Evolutionary conservation across 2,329 filamentous ascomycete species (phyloP).

Genomic region (Botrytis medusae): DNA sequence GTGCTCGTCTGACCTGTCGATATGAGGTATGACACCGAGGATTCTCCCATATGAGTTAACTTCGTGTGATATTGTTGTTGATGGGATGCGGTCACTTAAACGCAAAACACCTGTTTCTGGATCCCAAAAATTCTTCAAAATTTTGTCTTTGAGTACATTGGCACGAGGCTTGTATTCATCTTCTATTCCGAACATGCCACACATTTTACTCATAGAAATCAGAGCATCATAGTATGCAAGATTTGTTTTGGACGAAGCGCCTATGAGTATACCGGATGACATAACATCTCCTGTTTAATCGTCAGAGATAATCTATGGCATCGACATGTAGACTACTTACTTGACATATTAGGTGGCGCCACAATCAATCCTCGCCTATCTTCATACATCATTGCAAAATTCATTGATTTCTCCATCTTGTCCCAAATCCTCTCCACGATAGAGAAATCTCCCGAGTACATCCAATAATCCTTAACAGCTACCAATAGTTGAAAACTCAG

Average conservation of each 20-base stretch:
- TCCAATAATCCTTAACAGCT: slow-evolving; percentile 13
- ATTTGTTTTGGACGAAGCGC: slow-evolving; percentile 33
- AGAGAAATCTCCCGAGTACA: slow-evolving; percentile 26
- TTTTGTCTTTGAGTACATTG: slow-evolving; percentile 25
- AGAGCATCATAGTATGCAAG: slow-evolving; percentile 32
- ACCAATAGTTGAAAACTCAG: neutral
- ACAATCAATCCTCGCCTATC: slow-evolving; percentile 4
- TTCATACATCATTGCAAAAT: slow-evolving; percentile 5
- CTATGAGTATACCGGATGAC: slow-evolving; percentile 11
- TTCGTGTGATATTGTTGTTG: slow-evolving; percentile 29
- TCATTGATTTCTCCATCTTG: slow-evolving; percentile 6
- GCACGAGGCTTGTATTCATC: slow-evolving; percentile 23
- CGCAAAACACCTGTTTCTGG: slow-evolving; percentile 24
- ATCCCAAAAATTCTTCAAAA: slow-evolving; percentile 29
- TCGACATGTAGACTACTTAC: neutral
- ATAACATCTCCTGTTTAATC: neutral
- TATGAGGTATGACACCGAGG: slow-evolving; percentile 25
- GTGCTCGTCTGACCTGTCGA: slow-evolving; percentile 6
- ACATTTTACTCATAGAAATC: slow-evolving; percentile 30
- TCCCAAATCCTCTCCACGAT: slow-evolving; percentile 53
- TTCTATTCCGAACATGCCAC: slow-evolving; percentile 5
- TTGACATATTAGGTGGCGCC: slow-evolving; percentile 7
- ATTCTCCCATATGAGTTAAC: slow-evolving; percentile 30
- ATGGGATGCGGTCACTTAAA: slow-evolving; percentile 26
- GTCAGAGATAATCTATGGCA: neutral